Evolutionary conservation across 495 filamentous ascomycete genomes (phyloP), one percentile per base, ranked within the genome.

Genomic region (Talaromyces stipitatus): DNA sequence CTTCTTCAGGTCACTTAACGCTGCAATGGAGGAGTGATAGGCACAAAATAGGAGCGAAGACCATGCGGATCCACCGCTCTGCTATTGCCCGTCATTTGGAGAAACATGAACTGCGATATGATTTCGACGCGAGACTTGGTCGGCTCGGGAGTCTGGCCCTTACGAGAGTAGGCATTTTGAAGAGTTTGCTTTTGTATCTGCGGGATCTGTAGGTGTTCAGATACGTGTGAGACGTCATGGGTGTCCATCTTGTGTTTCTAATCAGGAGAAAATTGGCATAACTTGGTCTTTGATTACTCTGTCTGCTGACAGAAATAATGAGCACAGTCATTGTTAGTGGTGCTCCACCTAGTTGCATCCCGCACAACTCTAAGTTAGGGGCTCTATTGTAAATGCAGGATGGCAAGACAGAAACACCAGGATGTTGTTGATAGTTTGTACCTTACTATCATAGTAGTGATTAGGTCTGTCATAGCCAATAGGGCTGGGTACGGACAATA

Each of bases 81-180:
- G 3, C 51, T 36, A 20, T 10, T 58, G 8, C 12, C 45, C 56
- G 51, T 61, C 59, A 59, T 60, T 20, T 32, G 53, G 11, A 43
- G 59, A 41, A 57, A 47, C 53, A 50, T 60, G 32, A 66, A 66
- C 36, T 59, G 22, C 59, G 50, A 45, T 16, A 68, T 46, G 54
- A 63, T 59, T 9, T 66, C 60, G 6, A 64, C 60, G 18, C 54
- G 57, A 29, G 66, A 65, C 53, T 61, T 65, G n/a, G 18, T 55
- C 3, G 50, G 12, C 38, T 43, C 62, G 3, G 58, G 53, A 9
- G 18, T 41, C 30, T 58, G 47, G 14, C 67, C 69, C 41, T 66
- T 64, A 41, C 28, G 12, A 30, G 24, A 36, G 20, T 61, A 46
- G 2, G 62, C 65, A 36, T 60, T 58, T 16, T 60, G 33, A 10